Evolutionary conservation across 352 stramenopile genomes (phyloP).

Genomic region (Pythium aristosporum): DNA sequence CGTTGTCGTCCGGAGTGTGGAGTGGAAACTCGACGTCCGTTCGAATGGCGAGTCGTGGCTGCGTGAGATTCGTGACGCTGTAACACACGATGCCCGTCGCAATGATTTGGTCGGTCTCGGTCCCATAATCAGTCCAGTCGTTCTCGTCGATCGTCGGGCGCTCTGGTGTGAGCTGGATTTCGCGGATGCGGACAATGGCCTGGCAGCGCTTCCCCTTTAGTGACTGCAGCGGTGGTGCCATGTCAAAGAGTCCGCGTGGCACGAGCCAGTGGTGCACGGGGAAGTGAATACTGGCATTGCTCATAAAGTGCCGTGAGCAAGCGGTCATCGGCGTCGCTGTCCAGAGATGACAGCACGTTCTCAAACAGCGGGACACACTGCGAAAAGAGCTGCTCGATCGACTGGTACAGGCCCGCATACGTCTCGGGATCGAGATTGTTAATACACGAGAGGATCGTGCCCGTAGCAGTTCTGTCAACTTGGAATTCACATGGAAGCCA

Average conservation of each 20-base stretch:
- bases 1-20: slow-evolving; percentile 6
- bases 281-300: not conserved
- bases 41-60: slow-evolving; percentile 29
- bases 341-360: slow-evolving; percentile 16
- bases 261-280: slow-evolving; percentile 1
- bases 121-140: slow-evolving; percentile 31
- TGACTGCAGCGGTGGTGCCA: slow-evolving; percentile 5
- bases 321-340: slow-evolving; percentile 3
- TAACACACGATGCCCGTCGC: slow-evolving; percentile 37
- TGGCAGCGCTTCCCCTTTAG: slow-evolving; percentile 23
- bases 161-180: slow-evolving; percentile 33
- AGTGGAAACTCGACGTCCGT: slow-evolving; percentile 13
- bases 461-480: not conserved
- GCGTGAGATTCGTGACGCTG: slow-evolving; percentile 29
- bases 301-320: slow-evolving; percentile 12
- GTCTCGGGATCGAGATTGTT: slow-evolving; percentile 36
- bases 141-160: slow-evolving; percentile 27
- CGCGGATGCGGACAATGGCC: slow-evolving; percentile 32
- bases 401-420: slow-evolving; percentile 21
- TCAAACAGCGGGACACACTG: slow-evolving; percentile 34
- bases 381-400: slow-evolving; percentile 25
- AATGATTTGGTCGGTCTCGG: slow-evolving; percentile 29
- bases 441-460: slow-evolving; percentile 30
- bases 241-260: slow-evolving; percentile 18
- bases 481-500: not conserved